These are phyloP conservation scores for Globisporangium parvum DNA, from an alignment of 352 stramenopile species.

Conservation along the genomic window DNA sequence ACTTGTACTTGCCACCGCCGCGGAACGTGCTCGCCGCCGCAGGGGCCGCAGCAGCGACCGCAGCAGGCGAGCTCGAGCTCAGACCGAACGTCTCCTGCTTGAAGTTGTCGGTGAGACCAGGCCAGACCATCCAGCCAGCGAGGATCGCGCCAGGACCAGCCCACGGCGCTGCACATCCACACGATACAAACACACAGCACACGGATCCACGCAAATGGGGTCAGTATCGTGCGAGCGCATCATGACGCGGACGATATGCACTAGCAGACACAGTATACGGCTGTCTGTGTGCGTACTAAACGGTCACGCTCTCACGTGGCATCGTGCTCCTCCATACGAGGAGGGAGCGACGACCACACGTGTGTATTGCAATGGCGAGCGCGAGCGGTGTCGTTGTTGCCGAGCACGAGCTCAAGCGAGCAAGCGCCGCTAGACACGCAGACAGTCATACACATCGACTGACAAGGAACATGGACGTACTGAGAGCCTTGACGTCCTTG, in stretches of 20 bases:
- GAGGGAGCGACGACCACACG: no score
- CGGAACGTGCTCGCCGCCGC: slow-evolving; percentile 27
- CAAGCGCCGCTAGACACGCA: neutral
- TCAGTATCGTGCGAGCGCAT: neutral
- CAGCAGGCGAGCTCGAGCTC: slow-evolving; percentile 20
- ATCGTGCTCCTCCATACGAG: no score
- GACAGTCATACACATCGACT: neutral
- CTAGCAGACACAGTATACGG: no score
- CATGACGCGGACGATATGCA: no score
- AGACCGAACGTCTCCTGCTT: slow-evolving; percentile 75
- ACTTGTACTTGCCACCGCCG: slow-evolving; percentile 75
- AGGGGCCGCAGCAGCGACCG: slow-evolving; percentile 9
- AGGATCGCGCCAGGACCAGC: slow-evolving; percentile 38
- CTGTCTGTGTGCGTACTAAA: no score
- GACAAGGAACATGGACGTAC: slow-evolving; percentile 21
- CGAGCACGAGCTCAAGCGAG: neutral
- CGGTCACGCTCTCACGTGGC: no score
- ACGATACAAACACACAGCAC: neutral
- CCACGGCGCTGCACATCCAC: slow-evolving; percentile 35
- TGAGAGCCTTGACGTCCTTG: slow-evolving; percentile 42
- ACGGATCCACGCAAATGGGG: neutral
- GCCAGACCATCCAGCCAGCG: slow-evolving; percentile 67
- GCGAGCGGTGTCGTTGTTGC: neutral
- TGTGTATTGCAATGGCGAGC: neutral
- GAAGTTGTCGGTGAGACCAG: slow-evolving; percentile 56